Evolutionary conservation across 1,139 yeast species (phyloP).

Genomic region (Candida albicans): DNA sequence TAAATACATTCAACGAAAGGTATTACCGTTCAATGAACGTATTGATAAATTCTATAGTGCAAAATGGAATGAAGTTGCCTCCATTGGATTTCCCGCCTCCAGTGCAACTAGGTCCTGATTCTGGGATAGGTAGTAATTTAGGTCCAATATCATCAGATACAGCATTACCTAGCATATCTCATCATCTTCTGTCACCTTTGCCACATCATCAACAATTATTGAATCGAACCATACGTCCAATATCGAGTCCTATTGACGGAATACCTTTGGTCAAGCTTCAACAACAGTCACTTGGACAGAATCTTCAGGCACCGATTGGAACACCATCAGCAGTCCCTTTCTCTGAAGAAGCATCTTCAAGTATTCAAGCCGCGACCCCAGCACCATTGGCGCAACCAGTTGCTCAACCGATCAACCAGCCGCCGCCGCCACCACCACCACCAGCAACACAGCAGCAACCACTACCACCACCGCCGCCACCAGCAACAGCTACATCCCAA

Average conservation of each 20-base stretch:
- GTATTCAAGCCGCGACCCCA: neutral
- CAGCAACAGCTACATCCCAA: slow-evolving; percentile 17
- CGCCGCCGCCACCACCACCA: neutral
- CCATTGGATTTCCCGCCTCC: slow-evolving; percentile 56
- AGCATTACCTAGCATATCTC: slow-evolving; percentile 11
- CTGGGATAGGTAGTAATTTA: slow-evolving; percentile 1
- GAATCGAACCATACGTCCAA: slow-evolving; percentile 4
- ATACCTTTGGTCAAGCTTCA: neutral
- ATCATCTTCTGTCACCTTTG: slow-evolving; percentile 11
- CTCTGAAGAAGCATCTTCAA: too few species aligned
- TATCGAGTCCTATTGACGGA: slow-evolving; percentile 2
- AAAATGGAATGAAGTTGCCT: slow-evolving; percentile 68
- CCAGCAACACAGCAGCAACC: neutral
- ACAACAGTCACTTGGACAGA: neutral
- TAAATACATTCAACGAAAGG: slow-evolving; percentile 58
- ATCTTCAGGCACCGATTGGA: neutral
- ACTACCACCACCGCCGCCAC: slow-evolving; percentile 4
- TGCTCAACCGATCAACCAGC: slow-evolving; percentile 6
- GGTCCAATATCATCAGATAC: slow-evolving; percentile 3
- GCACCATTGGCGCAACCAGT: slow-evolving; percentile 7
- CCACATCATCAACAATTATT: slow-evolving; percentile 4
- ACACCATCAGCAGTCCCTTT: slow-evolving; percentile 5
- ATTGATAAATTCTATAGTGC: slow-evolving; percentile 49
- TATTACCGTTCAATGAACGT: slow-evolving; percentile 51
- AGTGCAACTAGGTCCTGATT: slow-evolving; percentile 19